A percentile compares a stretch with the other conserved stretches of the same genome.
phyloP scores from a whole-genome alignment of 2,329 filamentous ascomycete genomes.

The Sporothrix pseudoabietina region DNA sequence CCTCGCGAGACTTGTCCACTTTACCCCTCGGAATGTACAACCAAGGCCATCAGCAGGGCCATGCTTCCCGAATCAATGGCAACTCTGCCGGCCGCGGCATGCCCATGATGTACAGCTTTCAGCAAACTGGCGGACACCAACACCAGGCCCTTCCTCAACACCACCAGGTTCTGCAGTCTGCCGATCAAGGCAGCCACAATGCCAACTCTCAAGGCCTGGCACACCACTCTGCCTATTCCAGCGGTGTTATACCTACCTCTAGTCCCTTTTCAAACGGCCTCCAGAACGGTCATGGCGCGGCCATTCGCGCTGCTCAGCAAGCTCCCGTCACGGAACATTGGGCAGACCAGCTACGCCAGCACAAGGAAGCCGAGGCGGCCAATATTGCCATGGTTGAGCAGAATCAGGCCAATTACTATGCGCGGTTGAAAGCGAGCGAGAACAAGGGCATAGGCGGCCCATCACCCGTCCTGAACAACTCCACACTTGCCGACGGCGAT shows the following conservation, averaged over 20 bases:
- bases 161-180: slow-evolving; percentile 59
- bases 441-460: slow-evolving; percentile 67
- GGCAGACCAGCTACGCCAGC: slow-evolving; percentile 81
- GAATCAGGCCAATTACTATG: slow-evolving; percentile 70
- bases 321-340: slow-evolving; percentile 70
- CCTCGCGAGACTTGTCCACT: slow-evolving; percentile 40
- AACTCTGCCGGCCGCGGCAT: slow-evolving; percentile 61
- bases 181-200: slow-evolving; percentile 57
- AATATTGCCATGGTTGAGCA: slow-evolving; percentile 71
- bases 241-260: slow-evolving; percentile 42
- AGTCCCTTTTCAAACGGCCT: slow-evolving; percentile 18
- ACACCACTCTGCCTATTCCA: slow-evolving; percentile 64
- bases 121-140: slow-evolving; percentile 62
- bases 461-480: slow-evolving; percentile 52
- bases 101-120: slow-evolving; percentile 71
- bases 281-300: slow-evolving; percentile 55
- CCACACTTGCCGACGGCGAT: slow-evolving; percentile 57
- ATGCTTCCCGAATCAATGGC: slow-evolving; percentile 76
- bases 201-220: slow-evolving; percentile 58
- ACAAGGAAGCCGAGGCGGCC: slow-evolving; percentile 73
- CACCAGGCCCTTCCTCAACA: slow-evolving; percentile 68
- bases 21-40: slow-evolving; percentile 66
- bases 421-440: slow-evolving; percentile 67
- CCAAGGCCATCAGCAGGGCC: slow-evolving; percentile 70
- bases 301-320: slow-evolving; percentile 39